Conservation (phyloP, 768 basidiomycete species). For the Leccinum sublutescens region DNA sequence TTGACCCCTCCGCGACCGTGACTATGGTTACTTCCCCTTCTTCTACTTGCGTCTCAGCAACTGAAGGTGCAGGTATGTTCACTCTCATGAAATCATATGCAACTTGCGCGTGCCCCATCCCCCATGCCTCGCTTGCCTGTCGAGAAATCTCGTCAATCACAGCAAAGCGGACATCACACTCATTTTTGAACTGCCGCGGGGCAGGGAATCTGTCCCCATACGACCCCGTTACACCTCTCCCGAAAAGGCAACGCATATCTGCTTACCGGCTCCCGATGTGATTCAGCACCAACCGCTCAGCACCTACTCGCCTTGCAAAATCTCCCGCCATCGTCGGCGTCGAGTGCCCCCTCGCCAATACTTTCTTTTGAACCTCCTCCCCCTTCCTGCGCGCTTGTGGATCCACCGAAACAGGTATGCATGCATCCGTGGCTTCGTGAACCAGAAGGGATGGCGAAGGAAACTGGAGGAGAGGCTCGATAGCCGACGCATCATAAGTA, state of each 20-base stretch:
- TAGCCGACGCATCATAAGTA: conserved; percentile 60
- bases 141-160: conserved; percentile 59
- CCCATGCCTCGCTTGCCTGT: conserved; percentile 64
- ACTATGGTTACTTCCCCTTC: background rate
- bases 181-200: conserved; percentile 37
- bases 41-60: background rate
- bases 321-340: conserved; percentile 74
- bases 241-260: background rate
- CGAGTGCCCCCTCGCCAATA: conserved; percentile 72
- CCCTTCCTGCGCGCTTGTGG: conserved; percentile 42
- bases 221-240: background rate
- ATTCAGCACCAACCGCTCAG: conserved; percentile 66
- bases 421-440: conserved; percentile 84
- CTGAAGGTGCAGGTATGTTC: conserved; percentile 31
- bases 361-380: conserved; percentile 45
- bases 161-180: conserved; percentile 35
- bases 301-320: conserved; percentile 63
- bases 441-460: conserved; percentile 64
- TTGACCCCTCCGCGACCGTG: background rate
- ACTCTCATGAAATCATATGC: conserved; percentile 60
- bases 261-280: conserved; percentile 71
- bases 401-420: conserved; percentile 58
- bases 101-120: conserved; percentile 42
- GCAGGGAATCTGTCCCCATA: conserved; percentile 48
- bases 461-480: conserved; percentile 53